Evolutionary conservation across 179 eudicot genomes (phyloP).

Genomic region (Vitellaria paradoxa): DNA sequence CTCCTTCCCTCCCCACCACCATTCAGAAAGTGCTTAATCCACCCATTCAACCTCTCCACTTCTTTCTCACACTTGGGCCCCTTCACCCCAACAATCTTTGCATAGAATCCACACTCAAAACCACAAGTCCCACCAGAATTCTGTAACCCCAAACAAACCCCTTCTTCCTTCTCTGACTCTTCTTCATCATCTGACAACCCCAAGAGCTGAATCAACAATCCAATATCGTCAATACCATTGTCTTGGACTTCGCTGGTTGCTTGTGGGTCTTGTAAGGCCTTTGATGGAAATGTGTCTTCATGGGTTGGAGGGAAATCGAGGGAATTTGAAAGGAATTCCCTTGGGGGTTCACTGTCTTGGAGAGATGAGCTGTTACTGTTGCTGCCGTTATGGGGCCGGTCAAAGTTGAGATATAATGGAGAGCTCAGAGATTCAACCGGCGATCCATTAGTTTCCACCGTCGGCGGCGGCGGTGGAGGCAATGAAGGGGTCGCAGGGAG

Average conservation of each 20-base stretch:
- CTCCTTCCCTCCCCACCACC: slow-evolving; percentile 23
- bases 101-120: slow-evolving; percentile 57
- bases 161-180: neutral
- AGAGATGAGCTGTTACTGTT: slow-evolving; percentile 24
- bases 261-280: slow-evolving; percentile 23
- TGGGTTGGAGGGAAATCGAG: slow-evolving; percentile 39
- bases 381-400: slow-evolving; percentile 23
- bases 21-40: slow-evolving; percentile 60
- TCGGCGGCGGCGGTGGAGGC: slow-evolving; percentile 11
- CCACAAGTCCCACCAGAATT: slow-evolving; percentile 19
- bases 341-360: slow-evolving; percentile 56
- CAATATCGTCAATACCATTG: slow-evolving; percentile 45
- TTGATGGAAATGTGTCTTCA: slow-evolving; percentile 28
- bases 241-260: neutral
- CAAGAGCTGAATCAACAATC: slow-evolving; percentile 51
- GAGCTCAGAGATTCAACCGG: slow-evolving; percentile 52
- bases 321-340: slow-evolving; percentile 56
- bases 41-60: slow-evolving; percentile 65
- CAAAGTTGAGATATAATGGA: slow-evolving; percentile 47
- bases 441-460: slow-evolving; percentile 6
- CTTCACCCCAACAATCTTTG: slow-evolving; percentile 66
- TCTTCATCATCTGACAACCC: slow-evolving; percentile 42
- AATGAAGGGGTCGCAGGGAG: slow-evolving; percentile 14
- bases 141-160: slow-evolving; percentile 9
- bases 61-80: slow-evolving; percentile 72